A percentile compares a stretch with the other conserved stretches of the same genome.
Evolutionary conservation across 2,329 filamentous ascomycete species (phyloP).

Genomic region (Tolypocladium album): DNA sequence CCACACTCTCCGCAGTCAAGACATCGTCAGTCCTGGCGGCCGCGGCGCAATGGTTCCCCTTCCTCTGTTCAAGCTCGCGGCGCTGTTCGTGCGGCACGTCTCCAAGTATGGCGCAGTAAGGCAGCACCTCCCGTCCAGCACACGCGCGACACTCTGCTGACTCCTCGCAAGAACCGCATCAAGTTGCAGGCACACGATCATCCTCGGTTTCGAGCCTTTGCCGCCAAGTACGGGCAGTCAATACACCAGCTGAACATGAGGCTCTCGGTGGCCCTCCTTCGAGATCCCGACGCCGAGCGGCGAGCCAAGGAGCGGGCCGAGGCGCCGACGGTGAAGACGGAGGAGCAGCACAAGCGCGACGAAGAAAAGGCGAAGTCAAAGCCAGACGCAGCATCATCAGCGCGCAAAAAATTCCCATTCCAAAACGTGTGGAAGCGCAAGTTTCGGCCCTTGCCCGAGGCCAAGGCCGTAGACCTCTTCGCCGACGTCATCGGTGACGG

Average conservation of each 20-base stretch:
- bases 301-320: slow-evolving; percentile 52
- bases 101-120: slow-evolving; percentile 61
- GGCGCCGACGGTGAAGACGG: slow-evolving; percentile 53
- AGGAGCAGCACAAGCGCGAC: slow-evolving; percentile 47
- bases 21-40: background rate
- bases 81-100: slow-evolving; percentile 53
- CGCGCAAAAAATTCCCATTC: slow-evolving; percentile 19
- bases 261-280: slow-evolving; percentile 46
- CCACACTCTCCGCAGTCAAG: background rate
- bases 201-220: slow-evolving; percentile 47
- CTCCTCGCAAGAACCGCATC: slow-evolving; percentile 45
- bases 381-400: slow-evolving; percentile 10
- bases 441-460: slow-evolving; percentile 52
- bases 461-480: slow-evolving; percentile 55
- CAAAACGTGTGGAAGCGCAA: slow-evolving; percentile 51
- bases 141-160: slow-evolving; percentile 5
- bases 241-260: slow-evolving; percentile 61
- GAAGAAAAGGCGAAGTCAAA: slow-evolving; percentile 32
- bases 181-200: slow-evolving; percentile 57
- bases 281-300: slow-evolving; percentile 46
- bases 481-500: slow-evolving; percentile 54
- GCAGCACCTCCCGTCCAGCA: slow-evolving; percentile 2
- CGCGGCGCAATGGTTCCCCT: slow-evolving; percentile 46
- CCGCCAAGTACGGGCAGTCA: slow-evolving; percentile 49
- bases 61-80: slow-evolving; percentile 56